Evolutionary conservation across 108 stramenopile genomes (phyloP).

Genomic region (Conticribra weissflogii): DNA sequence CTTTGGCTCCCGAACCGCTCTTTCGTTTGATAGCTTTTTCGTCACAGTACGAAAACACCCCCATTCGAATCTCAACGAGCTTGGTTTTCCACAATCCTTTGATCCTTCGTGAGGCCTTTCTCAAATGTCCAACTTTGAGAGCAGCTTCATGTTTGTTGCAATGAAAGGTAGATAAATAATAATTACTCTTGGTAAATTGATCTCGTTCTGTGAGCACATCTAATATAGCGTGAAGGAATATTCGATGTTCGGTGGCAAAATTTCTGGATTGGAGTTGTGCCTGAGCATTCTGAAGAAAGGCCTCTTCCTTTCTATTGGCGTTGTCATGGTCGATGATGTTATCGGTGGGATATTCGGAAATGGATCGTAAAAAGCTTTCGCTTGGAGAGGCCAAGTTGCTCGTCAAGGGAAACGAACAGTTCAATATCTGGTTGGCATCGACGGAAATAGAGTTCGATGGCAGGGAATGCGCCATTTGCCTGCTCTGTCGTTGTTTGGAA

Average conservation of each 20-base stretch:
- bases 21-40: slow-evolving; percentile 10
- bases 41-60: slow-evolving; percentile 79
- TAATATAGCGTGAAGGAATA: slow-evolving; percentile 74
- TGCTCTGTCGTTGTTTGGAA: no score
- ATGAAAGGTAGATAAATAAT: slow-evolving; percentile 38
- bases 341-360: no score
- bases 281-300: slow-evolving; percentile 2
- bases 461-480: no score
- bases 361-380: no score
- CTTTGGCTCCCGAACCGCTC: not conserved
- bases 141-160: slow-evolving; percentile 58
- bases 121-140: slow-evolving; percentile 74
- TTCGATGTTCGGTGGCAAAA: slow-evolving; percentile 79
- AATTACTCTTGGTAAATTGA: slow-evolving; percentile 41
- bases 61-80: slow-evolving; percentile 76
- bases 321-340: no score
- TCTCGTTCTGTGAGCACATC: slow-evolving; percentile 72
- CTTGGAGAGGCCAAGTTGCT: no score
- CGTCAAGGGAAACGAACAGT: no score
- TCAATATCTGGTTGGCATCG: no score
- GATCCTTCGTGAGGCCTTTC: slow-evolving; percentile 75
- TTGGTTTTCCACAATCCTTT: slow-evolving; percentile 85
- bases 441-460: no score
- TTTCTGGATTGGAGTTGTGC: slow-evolving; percentile 31
- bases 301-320: no score